Conservation (phyloP, 1,284 basidiomycete genomes). For the Ceratobasidium papillatum region DNA sequence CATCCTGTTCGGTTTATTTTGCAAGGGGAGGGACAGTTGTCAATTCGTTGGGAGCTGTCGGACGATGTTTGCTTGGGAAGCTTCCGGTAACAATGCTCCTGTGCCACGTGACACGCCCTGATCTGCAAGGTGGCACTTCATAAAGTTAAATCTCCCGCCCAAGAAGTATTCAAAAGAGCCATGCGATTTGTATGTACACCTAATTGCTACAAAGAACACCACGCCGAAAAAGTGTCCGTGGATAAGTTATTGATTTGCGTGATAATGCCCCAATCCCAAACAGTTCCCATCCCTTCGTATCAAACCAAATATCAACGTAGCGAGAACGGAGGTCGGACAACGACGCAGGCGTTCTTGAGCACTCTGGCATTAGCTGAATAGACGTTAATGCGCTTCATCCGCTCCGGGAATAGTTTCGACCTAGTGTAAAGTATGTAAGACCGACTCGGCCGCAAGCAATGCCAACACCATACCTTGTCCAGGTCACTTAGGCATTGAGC, state of each 20-base stretch:
- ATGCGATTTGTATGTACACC: constrained; percentile 1
- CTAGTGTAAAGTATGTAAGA: constrained; percentile 53
- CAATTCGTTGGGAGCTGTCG: neutral
- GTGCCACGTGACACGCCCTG: constrained; percentile 10
- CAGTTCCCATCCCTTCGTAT: constrained; percentile 41
- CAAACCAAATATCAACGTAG: constrained; percentile 41
- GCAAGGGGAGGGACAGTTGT: neutral
- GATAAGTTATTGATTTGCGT: constrained; percentile 39
- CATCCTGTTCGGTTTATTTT: neutral
- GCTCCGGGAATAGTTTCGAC: constrained; percentile 58
- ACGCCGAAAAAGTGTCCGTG: constrained; percentile 27
- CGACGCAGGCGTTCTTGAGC: constrained; percentile 41
- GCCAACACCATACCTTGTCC: constrained; percentile 71
- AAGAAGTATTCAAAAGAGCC: neutral
- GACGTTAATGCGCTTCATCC: constrained; percentile 12
- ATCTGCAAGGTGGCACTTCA: constrained; percentile 5
- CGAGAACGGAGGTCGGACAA: constrained; percentile 40
- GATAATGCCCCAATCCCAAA: constrained; percentile 15
- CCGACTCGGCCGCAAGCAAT: constrained; percentile 59
- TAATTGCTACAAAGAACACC: constrained; percentile 38
- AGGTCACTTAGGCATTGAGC: constrained; percentile 80
- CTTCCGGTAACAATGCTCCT: constrained; percentile 11
- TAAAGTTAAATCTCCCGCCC: neutral
- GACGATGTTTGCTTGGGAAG: constrained; percentile 7
- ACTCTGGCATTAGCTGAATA: neutral